Evolutionary conservation across 2,329 filamentous ascomycete genomes (phyloP), one percentile per base, ranked within the genome.

Genomic region (Colletotrichum sp.): DNA sequence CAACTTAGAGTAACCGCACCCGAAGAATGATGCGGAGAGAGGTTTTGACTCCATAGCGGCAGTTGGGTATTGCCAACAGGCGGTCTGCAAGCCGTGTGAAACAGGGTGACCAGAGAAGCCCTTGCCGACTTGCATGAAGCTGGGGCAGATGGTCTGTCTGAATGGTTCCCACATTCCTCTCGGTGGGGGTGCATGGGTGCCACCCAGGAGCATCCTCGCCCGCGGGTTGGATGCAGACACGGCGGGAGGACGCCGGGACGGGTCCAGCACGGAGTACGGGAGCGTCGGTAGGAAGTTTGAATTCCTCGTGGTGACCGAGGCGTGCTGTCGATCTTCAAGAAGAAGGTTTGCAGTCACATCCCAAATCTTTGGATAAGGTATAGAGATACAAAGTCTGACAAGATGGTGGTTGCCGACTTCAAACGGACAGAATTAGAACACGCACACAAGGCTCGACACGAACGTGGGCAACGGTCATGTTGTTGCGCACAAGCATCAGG

Each of bases 361-460:
- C 59, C 70, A 69, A 65, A 30, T 25, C 73, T 69, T 49, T 63
- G 70, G 55, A 52, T 65, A 76, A 68, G 73, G 63, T 68, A 34
- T 16, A 49, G 29, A 39, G 27, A 39, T 73, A 32, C 22, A 49
- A 70, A 64, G 63, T 59, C 39, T 76, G 73, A 57, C 44, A 49
- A 11, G 27, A 27, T 44, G 59, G 70, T 72, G 70, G 69, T 73
- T 64, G 70, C 27, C 27, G n/a, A 65, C 69, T 59, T 76, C 69
- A 73, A 76, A 73, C 57, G 55, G 49, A 57, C 64, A 73, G 57
- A 69, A 73, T 65, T 73, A 73, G 73, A 76, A 73, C 70, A 59
- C 25, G 22, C 39, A 27, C 11, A 52, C 44, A 52, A 52, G 61
- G 34, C 30, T 59, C 49, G 34, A 62, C 55, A 22, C 11, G 67